phyloP scores from a whole-genome alignment of 1,139 yeast species.

The Kodamaea sp. region DNA sequence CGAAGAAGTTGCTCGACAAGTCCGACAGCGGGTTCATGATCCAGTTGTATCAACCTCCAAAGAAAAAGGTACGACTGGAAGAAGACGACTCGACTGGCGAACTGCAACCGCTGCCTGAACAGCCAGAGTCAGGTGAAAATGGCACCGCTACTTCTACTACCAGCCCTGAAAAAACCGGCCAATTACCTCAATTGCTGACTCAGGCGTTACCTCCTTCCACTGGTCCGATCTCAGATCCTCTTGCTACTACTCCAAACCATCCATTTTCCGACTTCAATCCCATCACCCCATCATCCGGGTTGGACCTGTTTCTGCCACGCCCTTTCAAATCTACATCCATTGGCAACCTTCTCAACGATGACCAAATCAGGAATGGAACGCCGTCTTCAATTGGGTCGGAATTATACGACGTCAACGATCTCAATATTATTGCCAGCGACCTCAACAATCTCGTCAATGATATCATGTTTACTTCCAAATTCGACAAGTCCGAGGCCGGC shows the following conservation, averaged over 20 bases:
- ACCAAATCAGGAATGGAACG: not conserved
- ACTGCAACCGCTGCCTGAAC: not conserved
- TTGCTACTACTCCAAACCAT: not conserved
- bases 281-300: not conserved
- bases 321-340: constrained; percentile 5
- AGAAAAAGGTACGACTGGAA: constrained; percentile 3
- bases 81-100: not conserved
- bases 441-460: constrained; percentile 21
- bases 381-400: not conserved
- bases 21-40: constrained; percentile 8
- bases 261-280: not conserved
- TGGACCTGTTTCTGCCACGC: too few relatives aligned
- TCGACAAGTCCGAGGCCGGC: constrained; percentile 3
- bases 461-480: constrained; percentile 16
- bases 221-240: not conserved
- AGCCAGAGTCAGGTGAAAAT: not conserved
- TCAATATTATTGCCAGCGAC: constrained; percentile 18
- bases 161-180: not conserved
- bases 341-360: constrained; percentile 6
- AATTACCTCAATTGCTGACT: not conserved
- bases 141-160: not conserved
- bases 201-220: not conserved
- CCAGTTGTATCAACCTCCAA: constrained; percentile 9
- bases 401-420: constrained; percentile 16
- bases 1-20: constrained; percentile 12